phyloP scores from a whole-genome alignment of 495 filamentous ascomycete genomes.

The Penicillium cataractarum region DNA sequence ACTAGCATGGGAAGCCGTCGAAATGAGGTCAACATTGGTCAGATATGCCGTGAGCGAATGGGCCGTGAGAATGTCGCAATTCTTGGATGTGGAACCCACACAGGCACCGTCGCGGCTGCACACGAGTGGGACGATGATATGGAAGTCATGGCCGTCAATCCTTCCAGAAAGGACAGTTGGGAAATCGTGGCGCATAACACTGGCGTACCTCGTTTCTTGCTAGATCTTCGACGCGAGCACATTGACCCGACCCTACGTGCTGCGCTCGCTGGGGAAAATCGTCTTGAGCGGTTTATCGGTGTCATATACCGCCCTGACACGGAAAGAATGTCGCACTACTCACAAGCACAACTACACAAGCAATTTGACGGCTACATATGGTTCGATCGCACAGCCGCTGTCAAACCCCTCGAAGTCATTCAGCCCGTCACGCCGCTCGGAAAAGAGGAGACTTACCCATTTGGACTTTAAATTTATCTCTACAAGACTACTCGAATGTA shows the following conservation, averaged over 20 bases:
- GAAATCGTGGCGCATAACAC: conserved; percentile 51
- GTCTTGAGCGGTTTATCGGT: conserved; percentile 60
- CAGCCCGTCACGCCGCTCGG: conserved; percentile 53
- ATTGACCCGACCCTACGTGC: conserved; percentile 41
- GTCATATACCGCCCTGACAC: conserved; percentile 63
- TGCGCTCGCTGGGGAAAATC: conserved; percentile 42
- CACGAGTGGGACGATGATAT: conserved; percentile 61
- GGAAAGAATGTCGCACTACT: conserved; percentile 59
- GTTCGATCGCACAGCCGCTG: conserved; percentile 58
- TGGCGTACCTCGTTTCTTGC: conserved; percentile 47
- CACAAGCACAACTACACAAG: conserved; percentile 52
- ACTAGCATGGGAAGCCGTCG: conserved; percentile 56
- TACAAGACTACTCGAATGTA: too few relatives aligned
- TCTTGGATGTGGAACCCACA: conserved; percentile 56
- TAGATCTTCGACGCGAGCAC: conserved; percentile 50
- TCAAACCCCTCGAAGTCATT: conserved; percentile 53
- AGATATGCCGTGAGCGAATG: conserved; percentile 56
- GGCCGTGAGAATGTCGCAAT: conserved; percentile 52
- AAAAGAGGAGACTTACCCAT: conserved; percentile 60
- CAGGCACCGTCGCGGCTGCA: conserved; percentile 60
- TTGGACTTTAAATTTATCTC: conserved; percentile 45
- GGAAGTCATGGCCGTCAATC: conserved; percentile 53
- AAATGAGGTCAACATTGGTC: conserved; percentile 59
- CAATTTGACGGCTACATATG: conserved; percentile 62
- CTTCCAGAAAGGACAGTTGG: conserved; percentile 48